phyloP scores from a whole-genome alignment of 1,284 basidiomycete genomes.

The Filobasidium uniguttulatum region DNA sequence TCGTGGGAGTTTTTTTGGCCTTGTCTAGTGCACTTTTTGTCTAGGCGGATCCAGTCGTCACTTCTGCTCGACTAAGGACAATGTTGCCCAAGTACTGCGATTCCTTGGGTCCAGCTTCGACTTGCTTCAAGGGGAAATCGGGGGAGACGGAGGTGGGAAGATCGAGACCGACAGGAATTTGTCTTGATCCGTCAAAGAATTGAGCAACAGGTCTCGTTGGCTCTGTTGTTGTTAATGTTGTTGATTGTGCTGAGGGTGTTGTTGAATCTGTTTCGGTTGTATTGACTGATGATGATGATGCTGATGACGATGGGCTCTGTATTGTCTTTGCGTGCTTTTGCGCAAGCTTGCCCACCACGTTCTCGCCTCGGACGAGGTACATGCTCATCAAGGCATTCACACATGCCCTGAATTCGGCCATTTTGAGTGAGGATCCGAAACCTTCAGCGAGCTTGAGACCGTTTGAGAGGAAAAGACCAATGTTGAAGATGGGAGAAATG shows the following conservation, averaged over 20 bases:
- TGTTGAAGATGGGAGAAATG: constrained; percentile 79
- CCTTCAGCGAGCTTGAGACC: constrained; percentile 82
- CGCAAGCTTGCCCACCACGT: constrained; percentile 1
- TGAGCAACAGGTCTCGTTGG: neutral
- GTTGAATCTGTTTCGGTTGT: too few species aligned
- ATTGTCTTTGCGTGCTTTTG: neutral
- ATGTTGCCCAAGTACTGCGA: too few species aligned
- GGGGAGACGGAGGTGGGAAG: neutral
- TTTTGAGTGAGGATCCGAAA: constrained; percentile 78
- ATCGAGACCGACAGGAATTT: neutral
- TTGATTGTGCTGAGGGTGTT: too few species aligned
- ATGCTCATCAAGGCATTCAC: constrained; percentile 31
- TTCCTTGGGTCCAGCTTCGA: too few species aligned
- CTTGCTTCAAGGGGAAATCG: neutral
- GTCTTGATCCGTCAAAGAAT: constrained; percentile 2
- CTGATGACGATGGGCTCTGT: too few species aligned
- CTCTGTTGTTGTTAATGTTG: neutral
- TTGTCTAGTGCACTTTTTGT: too few species aligned
- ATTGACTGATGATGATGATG: too few species aligned
- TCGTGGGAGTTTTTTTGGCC: too few species aligned
- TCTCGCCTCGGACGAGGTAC: constrained; percentile 24
- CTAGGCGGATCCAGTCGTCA: too few species aligned
- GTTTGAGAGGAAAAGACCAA: constrained; percentile 78
- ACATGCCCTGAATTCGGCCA: constrained; percentile 83
- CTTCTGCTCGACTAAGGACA: too few species aligned